These are phyloP conservation scores for Eucalyptus paniculata DNA, from an alignment of 345 rosid genomes.

Conservation along the genomic window DNA sequence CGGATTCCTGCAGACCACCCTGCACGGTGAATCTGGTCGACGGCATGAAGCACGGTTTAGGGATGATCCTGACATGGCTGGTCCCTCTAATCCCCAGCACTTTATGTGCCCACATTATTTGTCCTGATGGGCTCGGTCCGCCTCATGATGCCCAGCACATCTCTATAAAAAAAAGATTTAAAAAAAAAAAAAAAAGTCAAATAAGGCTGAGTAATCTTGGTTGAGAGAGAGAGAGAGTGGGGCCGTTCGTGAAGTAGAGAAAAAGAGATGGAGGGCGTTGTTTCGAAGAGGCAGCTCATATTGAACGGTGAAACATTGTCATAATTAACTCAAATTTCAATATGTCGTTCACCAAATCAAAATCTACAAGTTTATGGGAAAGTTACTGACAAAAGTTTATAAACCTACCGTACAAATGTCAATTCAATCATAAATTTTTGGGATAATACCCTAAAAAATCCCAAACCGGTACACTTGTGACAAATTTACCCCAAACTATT, in stretches of 20 bases:
- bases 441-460: no score
- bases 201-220: conserved; percentile 55
- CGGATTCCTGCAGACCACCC: conserved; percentile 5
- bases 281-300: not conserved
- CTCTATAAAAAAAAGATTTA: conserved; percentile 4
- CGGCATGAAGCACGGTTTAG: conserved; percentile 51
- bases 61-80: conserved; percentile 61
- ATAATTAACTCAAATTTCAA: not conserved
- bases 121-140: conserved; percentile 24
- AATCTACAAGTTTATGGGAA: not conserved
- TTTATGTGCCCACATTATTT: conserved; percentile 79
- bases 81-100: conserved; percentile 73
- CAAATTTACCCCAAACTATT: no score
- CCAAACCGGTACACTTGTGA: no score
- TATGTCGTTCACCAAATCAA: not conserved
- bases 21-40: conserved; percentile 80
- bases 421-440: not conserved
- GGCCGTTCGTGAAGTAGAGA: not conserved
- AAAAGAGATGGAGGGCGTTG: not conserved
- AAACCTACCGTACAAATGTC: rapidly evolving
- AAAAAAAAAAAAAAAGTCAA: conserved; percentile 24
- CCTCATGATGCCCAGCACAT: conserved; percentile 75
- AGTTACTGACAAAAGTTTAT: not conserved
- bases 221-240: not conserved
- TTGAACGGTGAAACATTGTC: not conserved